Evolutionary conservation across 768 basidiomycete species (phyloP), one percentile per base, ranked within the genome.

Genomic region (Auriculariales sp.): DNA sequence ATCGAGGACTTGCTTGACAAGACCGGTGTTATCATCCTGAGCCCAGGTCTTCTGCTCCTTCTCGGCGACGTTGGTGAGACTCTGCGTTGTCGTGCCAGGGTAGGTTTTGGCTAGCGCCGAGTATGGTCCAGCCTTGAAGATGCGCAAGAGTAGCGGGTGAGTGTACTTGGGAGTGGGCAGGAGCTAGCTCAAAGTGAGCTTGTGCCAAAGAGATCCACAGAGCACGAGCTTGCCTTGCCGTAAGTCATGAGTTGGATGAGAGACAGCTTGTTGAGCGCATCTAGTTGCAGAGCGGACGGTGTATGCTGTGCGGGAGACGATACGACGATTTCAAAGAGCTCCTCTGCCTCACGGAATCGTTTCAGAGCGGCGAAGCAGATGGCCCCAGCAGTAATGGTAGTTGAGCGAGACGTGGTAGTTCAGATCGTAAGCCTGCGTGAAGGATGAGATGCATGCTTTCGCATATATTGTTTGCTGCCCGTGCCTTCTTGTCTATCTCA

Each of bases 361-460:
- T 79, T 78, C 35, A 86, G 67, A 0, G 77, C 77, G 0, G 74
- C 73, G 7, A 69, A 65, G 1, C 82, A 69, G n/a, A 85, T 68
- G 1, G 87, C 90, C 3, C 82, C 88, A 2, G 77, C 67, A n/a
- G 61, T 91, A 90, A 67, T 92, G 86, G 60, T 91, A 91, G n/a
- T 74, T 64, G 22, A 94, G 71, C 57, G 83, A 83, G 62, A 92
- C 90, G 54, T 74, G 79, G 65, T 88, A 90, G 28, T 62, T 64
- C 49, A 93, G 66, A 52, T 88, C 83, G 5, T 52, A 61, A 11
- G 54, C 14, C 57, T 60, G 49, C 52, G 52, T 12, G n/a, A 6
- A 47, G 12, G n/a, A 32, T 10, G 48, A 36, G 6, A 42, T 6
- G 5, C 4, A 2, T 31, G 25, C 19, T 11, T 35, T 14, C 28